Base-by-base conservation (phyloP, 176 grass and related monocot species). In the Tuctoria greenei region DNA sequence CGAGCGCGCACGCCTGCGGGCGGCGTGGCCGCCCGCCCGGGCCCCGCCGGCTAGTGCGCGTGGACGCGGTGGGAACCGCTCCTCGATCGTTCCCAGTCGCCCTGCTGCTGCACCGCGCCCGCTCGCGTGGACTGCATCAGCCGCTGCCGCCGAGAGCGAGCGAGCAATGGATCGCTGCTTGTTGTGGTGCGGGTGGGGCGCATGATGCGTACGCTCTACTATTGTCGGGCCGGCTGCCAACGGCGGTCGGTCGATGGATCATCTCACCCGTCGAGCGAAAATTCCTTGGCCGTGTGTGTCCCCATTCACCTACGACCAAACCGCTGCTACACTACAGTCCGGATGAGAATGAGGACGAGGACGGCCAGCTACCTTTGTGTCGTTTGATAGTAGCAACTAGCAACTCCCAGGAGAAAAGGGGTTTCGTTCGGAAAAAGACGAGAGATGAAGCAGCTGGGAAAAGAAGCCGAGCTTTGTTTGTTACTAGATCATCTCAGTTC, bases 1-100 rank as follows among this genome's bases (percentile, higher is more conserved):
- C 63, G 54, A 49, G 69, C 69, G 69, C 86, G 86, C 86, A 87
- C 80, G 75, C 80, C 85, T 83, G 74, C 63, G 79, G 8, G 28
- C 31, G 7, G 67, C 69, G 85, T 82, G 74, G 74, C 67, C 74
- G 59, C 85, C 73, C 84, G 64, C 52, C 67, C 9, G 27, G 55
- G 44, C 5, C 74, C 79, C 61, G 2, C 34, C 45, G 16, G 67
- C 26, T 70, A 70, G 72, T 60, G 71, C 70, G 78, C 60, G 28
- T 74, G 18, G 85, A 67, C 55, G 71, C 23, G 64, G 31, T 60
- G 73, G 40, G 61, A 61, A 42, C 61, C 10, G 52, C 15, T 27
- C 2, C 79, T 42, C 59, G n/a, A n/a, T n/a, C n/a, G n/a, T 58
- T 23, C 25, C 50, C n/a, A 5, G 46, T 14, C 5, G 45, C 43